phyloP scores from a whole-genome alignment of 148 eudicot genomes.

The Spergularia marina region DNA sequence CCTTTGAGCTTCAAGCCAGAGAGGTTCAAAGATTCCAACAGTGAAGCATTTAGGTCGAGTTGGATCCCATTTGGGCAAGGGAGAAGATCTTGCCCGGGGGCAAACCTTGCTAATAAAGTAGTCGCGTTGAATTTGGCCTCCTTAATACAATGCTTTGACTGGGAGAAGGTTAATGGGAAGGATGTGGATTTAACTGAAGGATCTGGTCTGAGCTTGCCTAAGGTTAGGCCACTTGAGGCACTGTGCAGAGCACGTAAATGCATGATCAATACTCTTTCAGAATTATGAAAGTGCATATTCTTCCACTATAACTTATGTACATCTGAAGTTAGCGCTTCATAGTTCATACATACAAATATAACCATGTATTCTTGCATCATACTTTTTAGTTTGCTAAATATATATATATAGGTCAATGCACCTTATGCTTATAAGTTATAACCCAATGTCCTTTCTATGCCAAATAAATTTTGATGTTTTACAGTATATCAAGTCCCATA shows the following conservation, averaged over 20 bases:
- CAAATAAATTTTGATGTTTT: too few relatives aligned
- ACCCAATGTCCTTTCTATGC: too few relatives aligned
- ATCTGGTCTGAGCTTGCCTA: slow-evolving; percentile 23
- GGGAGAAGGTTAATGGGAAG: slow-evolving; percentile 12
- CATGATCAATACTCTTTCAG: not conserved
- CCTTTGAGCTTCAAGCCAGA: slow-evolving; percentile 12
- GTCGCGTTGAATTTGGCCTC: slow-evolving; percentile 9
- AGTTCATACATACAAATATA: too few relatives aligned
- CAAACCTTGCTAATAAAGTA: slow-evolving; percentile 9
- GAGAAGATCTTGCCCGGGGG: slow-evolving; percentile 26
- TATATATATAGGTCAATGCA: too few relatives aligned
- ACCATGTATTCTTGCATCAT: too few relatives aligned
- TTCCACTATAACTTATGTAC: not conserved
- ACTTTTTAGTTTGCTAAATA: too few relatives aligned
- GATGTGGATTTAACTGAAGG: slow-evolving; percentile 25
- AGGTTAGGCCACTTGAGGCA: slow-evolving; percentile 21
- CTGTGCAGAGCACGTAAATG: slow-evolving; percentile 12
- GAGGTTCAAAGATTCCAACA: slow-evolving; percentile 17
- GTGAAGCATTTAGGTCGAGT: not conserved
- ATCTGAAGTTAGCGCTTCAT: too few relatives aligned
- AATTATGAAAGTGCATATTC: not conserved
- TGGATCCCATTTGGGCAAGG: slow-evolving; percentile 23
- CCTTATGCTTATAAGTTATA: too few relatives aligned
- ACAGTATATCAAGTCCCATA: too few relatives aligned
- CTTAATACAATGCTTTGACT: slow-evolving; percentile 27